Base-by-base conservation (phyloP, 352 stramenopile species). In the Phytophthora parvispora region DNA sequence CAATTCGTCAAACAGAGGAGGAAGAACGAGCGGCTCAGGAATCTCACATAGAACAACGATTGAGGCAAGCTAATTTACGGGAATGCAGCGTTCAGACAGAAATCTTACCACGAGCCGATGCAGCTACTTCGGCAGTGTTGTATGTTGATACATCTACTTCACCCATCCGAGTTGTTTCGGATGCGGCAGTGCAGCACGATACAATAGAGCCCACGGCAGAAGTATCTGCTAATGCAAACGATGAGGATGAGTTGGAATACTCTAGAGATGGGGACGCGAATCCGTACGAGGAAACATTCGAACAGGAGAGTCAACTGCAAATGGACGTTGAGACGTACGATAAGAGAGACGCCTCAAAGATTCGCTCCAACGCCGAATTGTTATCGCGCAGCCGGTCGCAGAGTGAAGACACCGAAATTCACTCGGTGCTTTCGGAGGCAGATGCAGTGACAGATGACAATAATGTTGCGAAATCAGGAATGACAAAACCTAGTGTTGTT, bases 31-130 rank as follows among this genome's bases (percentile, higher is more conserved):
- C 31, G 1, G 51, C 15, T 13, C 58, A 66, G 1, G 45, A 71
- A 16, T 24, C 28, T 1, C 54, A 31, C 6, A 29, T 74, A 15
- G 42, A 85, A 16, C 34, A 67, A 18, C 63, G 81, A 32, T 31
- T 84, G 0, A 79, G 61, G n/a, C 28, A 28, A 9, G 83, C 74
- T 6, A 74, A 64, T 5, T 43, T 77, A 25, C 67, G 83, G 16
- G 86, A 94, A 45, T 80, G 61, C 7, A 80, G 70, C 6, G 74
- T 77, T 0, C 86, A 94, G 34, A 94, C 86, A 2, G 83, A 91
- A 10, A 3, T 43, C n/a, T 42, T 55, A 16, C 56, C 50, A 20
- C 58, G 60, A 18, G 38, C 34, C 1, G 76, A 91, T 67, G 79
- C 75, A 12, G 68, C 71, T 6, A 91, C 82, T 18, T 84, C 59